Percentiles rank a stretch among this genome's conserved stretches.
Conservation (phyloP, 2,329 filamentous ascomycete species). For the Colletotrichum higginsianum region DNA sequence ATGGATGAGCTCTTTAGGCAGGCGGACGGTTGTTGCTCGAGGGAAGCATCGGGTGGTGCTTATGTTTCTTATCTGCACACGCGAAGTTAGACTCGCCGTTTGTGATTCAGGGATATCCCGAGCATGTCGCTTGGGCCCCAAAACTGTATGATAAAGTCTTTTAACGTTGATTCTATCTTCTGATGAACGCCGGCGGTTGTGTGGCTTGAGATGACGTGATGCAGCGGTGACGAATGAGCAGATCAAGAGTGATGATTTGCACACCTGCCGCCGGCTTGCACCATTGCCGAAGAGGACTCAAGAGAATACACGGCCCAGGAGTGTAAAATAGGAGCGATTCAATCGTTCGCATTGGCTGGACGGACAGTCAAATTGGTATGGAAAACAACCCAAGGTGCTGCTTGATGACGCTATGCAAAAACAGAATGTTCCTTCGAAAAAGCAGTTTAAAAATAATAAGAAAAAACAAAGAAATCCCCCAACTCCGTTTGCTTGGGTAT, state of each 20-base stretch:
- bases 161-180: constrained; percentile 35
- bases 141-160: constrained; percentile 41
- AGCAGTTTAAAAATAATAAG: too few species aligned
- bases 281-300: too few species aligned
- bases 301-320: too few species aligned
- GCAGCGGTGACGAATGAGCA: not conserved
- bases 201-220: not conserved
- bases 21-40: constrained; percentile 35
- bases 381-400: too few species aligned
- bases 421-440: too few species aligned
- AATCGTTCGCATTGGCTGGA: too few species aligned
- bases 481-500: not conserved
- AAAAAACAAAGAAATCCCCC: too few species aligned
- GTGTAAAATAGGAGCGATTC: too few species aligned
- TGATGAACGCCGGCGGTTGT: not conserved
- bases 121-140: constrained; percentile 32
- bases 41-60: constrained; percentile 33
- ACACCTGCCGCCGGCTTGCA: not conserved
- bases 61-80: constrained; percentile 33
- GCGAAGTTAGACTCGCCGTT: constrained; percentile 37
- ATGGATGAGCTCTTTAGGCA: constrained; percentile 36
- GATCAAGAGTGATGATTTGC: not conserved
- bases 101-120: constrained; percentile 34
- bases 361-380: not conserved
- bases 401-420: not conserved